phyloP scores from a whole-genome alignment of 306 rosid species.

The Gastrolobium villosum region DNA sequence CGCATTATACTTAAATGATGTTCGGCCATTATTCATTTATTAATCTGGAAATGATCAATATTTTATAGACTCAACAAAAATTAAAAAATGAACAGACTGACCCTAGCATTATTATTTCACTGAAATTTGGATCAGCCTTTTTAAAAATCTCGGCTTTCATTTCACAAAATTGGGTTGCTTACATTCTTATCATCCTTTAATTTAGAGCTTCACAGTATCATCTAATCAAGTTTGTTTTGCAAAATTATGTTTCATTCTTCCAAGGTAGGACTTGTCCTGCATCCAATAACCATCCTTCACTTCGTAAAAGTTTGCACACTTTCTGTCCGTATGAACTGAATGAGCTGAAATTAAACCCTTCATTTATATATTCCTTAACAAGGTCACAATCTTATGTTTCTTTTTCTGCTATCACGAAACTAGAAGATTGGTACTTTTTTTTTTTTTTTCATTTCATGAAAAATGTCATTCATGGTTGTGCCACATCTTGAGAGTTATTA shows the following conservation, averaged over 20 bases:
- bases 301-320: neutral
- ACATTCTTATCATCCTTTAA: neutral
- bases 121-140: neutral
- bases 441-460: constrained; percentile 13
- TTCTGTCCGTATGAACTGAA: neutral
- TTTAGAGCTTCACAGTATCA: neutral
- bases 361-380: neutral
- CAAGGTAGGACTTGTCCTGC: neutral
- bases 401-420: neutral
- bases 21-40: no score
- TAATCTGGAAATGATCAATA: no score
- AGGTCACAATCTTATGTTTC: neutral
- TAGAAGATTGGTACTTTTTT: neutral
- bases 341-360: neutral
- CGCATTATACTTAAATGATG: no score
- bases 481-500: no score
- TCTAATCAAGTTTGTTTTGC: neutral
- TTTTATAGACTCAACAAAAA: no score
- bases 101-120: neutral
- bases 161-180: neutral
- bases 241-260: neutral
- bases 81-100: no score
- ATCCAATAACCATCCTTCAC: neutral
- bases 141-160: neutral
- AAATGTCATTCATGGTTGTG: neutral